Evolutionary conservation across 768 basidiomycete species (phyloP).

Genomic region (Lactifluus subvellereus): DNA sequence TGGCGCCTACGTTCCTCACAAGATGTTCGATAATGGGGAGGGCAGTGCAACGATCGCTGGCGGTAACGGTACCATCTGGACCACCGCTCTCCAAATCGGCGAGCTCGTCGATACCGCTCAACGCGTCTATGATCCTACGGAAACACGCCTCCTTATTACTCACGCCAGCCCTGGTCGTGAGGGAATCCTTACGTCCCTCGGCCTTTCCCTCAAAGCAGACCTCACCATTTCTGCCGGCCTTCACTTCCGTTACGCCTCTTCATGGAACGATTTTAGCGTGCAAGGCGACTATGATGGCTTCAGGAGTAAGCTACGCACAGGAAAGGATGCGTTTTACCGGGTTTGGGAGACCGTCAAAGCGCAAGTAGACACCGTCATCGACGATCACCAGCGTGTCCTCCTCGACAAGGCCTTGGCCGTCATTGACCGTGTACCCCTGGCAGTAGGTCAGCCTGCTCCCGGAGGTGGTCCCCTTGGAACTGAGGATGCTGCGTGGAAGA

Average conservation of each 20-base stretch:
- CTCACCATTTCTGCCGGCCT: slow-evolving; percentile 90
- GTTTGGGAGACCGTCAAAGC: slow-evolving; percentile 93
- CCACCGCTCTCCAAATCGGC: slow-evolving; percentile 93
- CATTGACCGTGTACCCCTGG: slow-evolving; percentile 68
- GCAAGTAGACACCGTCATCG: slow-evolving; percentile 88
- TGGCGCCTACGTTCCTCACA: slow-evolving; percentile 91
- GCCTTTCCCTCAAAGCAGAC: slow-evolving; percentile 88
- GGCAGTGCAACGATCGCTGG: slow-evolving; percentile 97
- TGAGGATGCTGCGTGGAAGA: slow-evolving; percentile 97
- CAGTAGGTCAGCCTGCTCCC: slow-evolving; percentile 41
- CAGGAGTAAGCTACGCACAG: slow-evolving; percentile 67
- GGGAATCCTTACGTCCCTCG: slow-evolving; percentile 86
- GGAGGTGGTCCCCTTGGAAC: slow-evolving; percentile 41
- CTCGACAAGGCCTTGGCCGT: slow-evolving; percentile 87
- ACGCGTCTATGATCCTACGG: slow-evolving; percentile 84
- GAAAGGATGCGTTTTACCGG: slow-evolving; percentile 79
- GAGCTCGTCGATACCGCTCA: slow-evolving; percentile 97
- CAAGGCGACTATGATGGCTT: slow-evolving; percentile 87
- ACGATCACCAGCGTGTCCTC: slow-evolving; percentile 81
- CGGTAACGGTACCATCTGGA: slow-evolving; percentile 98
- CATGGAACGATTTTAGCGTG: slow-evolving; percentile 96
- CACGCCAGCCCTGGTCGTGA: slow-evolving; percentile 92
- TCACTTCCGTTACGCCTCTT: slow-evolving; percentile 95
- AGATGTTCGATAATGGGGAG: slow-evolving; percentile 91
- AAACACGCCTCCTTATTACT: slow-evolving; percentile 89